Percentiles rank a stretch among this genome's conserved stretches.
Evolutionary conservation across 164 flowering plant genomes (phyloP).

Genomic region (Aristolochia contorta): DNA sequence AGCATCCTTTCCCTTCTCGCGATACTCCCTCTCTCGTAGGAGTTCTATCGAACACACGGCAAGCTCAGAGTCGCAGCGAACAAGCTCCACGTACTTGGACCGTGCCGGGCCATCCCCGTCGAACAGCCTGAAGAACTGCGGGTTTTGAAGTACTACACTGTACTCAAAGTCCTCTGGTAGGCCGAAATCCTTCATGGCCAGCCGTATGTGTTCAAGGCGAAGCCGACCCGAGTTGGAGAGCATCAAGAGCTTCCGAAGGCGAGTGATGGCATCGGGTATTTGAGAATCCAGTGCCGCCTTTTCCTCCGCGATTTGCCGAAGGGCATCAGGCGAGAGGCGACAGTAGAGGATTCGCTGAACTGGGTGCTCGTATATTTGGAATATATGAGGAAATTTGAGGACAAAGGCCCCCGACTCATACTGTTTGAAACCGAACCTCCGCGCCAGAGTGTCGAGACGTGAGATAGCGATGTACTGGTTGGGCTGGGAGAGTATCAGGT

Average conservation of each 20-base stretch:
- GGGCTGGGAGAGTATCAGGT: slow-evolving; percentile 54
- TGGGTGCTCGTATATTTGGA: slow-evolving; percentile 85
- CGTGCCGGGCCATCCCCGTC: slow-evolving; percentile 53
- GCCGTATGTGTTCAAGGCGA: slow-evolving; percentile 67
- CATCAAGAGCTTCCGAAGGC: slow-evolving; percentile 70
- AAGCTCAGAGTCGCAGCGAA: slow-evolving; percentile 48
- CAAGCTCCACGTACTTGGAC: slow-evolving; percentile 76
- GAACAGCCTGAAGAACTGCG: slow-evolving; percentile 55
- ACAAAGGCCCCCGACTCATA: slow-evolving; percentile 67
- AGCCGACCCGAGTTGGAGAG: slow-evolving; percentile 61
- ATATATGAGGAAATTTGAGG: slow-evolving; percentile 86
- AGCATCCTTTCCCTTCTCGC: slow-evolving; percentile 67
- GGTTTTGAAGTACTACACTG: slow-evolving; percentile 23
- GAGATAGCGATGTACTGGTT: slow-evolving; percentile 40
- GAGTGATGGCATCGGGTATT: slow-evolving; percentile 50
- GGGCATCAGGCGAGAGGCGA: slow-evolving; percentile 55
- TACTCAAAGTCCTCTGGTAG: slow-evolving; percentile 83
- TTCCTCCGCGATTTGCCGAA: slow-evolving; percentile 60
- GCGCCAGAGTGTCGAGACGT: slow-evolving; percentile 59
- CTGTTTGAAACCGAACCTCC: slow-evolving; percentile 72
- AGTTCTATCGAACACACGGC: slow-evolving; percentile 65
- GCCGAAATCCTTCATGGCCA: slow-evolving; percentile 70
- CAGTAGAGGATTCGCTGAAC: slow-evolving; percentile 75
- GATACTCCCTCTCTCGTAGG: slow-evolving; percentile 73
- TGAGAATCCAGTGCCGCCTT: slow-evolving; percentile 50